Base-by-base conservation (phyloP, 2,329 filamentous ascomycete genomes). In the Trichophyton equinum region DNA sequence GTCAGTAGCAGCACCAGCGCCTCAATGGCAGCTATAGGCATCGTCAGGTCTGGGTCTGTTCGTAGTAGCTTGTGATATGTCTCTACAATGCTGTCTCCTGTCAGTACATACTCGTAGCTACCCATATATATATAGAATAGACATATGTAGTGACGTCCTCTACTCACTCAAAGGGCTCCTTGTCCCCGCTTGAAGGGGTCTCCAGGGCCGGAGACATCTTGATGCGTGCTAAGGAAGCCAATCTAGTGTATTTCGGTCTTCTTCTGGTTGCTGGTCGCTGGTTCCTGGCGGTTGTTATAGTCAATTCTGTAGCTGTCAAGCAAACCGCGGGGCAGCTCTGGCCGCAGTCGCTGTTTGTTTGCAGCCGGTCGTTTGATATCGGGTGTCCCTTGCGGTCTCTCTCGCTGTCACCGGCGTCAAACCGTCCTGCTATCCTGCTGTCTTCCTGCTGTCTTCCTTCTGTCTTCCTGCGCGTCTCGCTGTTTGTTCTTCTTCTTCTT, bases 21-120 rank as follows among this genome's bases (percentile, higher is more conserved):
- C 76, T 95, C 89, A 71, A 96, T 96, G 62, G 91, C 91, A 20
- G 94, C 94, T 60, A 99, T 89, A 64, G 94, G 91, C 84, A 96
- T 96, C 40, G 92, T 96, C 59, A 97, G 82, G 64, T 95, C 89
- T 9, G 87, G 81, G 72, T 97, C 91, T 58, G 82, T 80, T 62
- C 71, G 71, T 63, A 88, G 81, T 57, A 88, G 81, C 57, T 78
- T 75, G 68, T 82, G 79, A 77, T 89, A 89, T 55, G 83, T 82
- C 61, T 79, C 75, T 67, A 87, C 84, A 63, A 89, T 85, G 72
- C 78, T 79, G 66, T 53, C 49, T 27, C 7, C 15, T 4, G 49
- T 53, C n/a, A 53, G 49, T 56, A 20, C 33, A 53, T 4, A 57
- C 47, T 60, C 61, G 13, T 33, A 25, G 40, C 22, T 6, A 5